phyloP scores from a whole-genome alignment of 78 protist genomes.

The Salpingoeca rosetta region DNA sequence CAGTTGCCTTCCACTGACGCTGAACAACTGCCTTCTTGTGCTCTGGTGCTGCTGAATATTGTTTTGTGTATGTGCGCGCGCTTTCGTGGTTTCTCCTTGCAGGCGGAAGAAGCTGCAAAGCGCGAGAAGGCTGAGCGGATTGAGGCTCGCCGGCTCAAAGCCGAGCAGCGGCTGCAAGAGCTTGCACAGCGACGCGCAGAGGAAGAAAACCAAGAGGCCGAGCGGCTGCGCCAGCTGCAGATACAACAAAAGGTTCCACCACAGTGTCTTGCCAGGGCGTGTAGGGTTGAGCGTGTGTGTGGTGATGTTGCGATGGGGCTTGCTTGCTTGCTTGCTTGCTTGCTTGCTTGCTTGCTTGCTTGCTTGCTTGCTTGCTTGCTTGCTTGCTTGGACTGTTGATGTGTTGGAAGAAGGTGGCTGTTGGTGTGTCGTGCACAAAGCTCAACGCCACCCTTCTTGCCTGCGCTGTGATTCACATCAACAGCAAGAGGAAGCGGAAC shows the following conservation, averaged over 20 bases:
- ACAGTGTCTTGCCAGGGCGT: no score
- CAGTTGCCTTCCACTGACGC: no score
- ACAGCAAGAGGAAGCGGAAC: neutral
- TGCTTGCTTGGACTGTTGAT: neutral
- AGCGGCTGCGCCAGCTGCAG: neutral
- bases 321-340: neutral
- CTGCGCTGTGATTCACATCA: neutral
- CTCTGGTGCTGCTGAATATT: neutral
- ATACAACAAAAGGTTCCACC: neutral
- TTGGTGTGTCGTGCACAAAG: neutral
- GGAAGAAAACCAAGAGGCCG: neutral
- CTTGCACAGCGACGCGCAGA: neutral
- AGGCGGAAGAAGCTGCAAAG: neutral
- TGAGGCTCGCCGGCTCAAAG: no score
- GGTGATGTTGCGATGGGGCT: neutral
- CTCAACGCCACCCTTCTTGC: neutral
- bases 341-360: neutral
- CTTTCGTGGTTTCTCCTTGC: neutral
- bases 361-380: neutral
- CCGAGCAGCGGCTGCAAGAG: neutral
- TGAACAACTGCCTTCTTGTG: no score
- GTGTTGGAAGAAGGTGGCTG: neutral
- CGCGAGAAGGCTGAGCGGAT: neutral
- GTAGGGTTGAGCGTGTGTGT: no score
- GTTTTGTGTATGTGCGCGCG: neutral